Percentiles rank a stretch among this genome's conserved stretches.
phyloP scores from a whole-genome alignment of 2,329 filamentous ascomycete genomes.

The Geosmithia putterillii region DNA sequence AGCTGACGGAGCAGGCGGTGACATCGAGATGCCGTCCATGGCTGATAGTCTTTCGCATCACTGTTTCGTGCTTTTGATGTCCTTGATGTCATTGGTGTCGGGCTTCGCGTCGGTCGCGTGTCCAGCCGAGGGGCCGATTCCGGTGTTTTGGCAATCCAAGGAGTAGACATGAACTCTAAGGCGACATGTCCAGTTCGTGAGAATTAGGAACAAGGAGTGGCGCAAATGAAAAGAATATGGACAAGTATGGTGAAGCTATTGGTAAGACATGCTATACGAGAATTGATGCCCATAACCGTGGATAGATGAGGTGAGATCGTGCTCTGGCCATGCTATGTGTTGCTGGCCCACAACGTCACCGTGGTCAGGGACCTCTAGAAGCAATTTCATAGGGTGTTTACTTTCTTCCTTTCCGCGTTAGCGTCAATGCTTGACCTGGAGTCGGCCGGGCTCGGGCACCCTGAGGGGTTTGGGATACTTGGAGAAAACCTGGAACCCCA shows the following conservation, averaged over 20 bases:
- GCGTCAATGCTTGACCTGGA: neutral
- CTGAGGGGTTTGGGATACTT: neutral
- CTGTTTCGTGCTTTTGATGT: neutral
- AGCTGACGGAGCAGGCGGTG: conserved; percentile 33
- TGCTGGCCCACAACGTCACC: neutral
- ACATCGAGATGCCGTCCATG: conserved; percentile 35
- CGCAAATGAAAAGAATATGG: neutral
- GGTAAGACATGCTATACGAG: neutral
- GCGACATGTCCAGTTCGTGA: neutral
- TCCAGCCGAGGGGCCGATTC: neutral
- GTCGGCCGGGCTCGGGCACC: conserved; percentile 1
- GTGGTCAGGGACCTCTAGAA: neutral
- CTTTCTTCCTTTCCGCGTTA: conserved; percentile 2
- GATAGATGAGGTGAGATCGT: neutral
- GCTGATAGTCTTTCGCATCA: conserved; percentile 10
- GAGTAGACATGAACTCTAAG: neutral
- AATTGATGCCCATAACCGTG: no score
- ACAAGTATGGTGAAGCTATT: neutral
- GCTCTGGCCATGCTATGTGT: neutral
- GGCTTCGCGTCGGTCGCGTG: neutral
- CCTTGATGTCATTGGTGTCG: neutral
- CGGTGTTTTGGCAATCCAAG: neutral
- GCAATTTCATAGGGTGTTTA: conserved; percentile 1
- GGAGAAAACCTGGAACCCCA: neutral
- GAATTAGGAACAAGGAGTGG: neutral